Evolutionary conservation across 2,329 filamentous ascomycete species (phyloP).

Genomic region (Hymenoscyphus scutula): DNA sequence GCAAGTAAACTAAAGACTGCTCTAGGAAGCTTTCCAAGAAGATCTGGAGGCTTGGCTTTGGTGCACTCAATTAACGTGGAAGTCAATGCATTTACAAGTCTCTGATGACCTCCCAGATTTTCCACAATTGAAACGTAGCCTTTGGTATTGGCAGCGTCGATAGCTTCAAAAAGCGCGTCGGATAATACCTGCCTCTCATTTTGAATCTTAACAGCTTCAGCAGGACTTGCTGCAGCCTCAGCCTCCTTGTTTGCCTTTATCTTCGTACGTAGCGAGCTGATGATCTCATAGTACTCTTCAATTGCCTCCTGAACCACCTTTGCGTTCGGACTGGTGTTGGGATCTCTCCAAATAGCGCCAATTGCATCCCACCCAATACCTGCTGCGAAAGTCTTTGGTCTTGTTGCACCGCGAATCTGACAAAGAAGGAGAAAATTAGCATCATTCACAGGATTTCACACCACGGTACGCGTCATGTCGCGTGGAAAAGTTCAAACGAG

Average conservation of each 20-base stretch:
- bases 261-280: constrained; percentile 33
- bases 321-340: constrained; percentile 30
- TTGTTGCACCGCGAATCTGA: constrained; percentile 32
- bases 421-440: not conserved
- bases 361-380: constrained; percentile 54
- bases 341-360: constrained; percentile 49
- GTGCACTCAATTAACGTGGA: constrained; percentile 55
- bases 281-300: constrained; percentile 34
- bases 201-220: constrained; percentile 41
- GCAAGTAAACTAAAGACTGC: constrained; percentile 60
- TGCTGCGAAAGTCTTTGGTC: constrained; percentile 42
- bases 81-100: constrained; percentile 54
- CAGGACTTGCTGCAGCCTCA: constrained; percentile 25
- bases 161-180: constrained; percentile 48
- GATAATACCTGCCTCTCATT: constrained; percentile 45
- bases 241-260: constrained; percentile 31
- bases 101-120: constrained; percentile 57
- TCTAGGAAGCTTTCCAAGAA: constrained; percentile 52
- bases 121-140: constrained; percentile 56
- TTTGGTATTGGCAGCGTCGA: constrained; percentile 53
- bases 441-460: not conserved
- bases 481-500: not conserved
- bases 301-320: constrained; percentile 34
- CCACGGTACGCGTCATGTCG: not conserved
- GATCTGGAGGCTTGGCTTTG: constrained; percentile 46